phyloP scores from a whole-genome alignment of 345 rosid genomes.

The Noccaea bulbosa region DNA sequence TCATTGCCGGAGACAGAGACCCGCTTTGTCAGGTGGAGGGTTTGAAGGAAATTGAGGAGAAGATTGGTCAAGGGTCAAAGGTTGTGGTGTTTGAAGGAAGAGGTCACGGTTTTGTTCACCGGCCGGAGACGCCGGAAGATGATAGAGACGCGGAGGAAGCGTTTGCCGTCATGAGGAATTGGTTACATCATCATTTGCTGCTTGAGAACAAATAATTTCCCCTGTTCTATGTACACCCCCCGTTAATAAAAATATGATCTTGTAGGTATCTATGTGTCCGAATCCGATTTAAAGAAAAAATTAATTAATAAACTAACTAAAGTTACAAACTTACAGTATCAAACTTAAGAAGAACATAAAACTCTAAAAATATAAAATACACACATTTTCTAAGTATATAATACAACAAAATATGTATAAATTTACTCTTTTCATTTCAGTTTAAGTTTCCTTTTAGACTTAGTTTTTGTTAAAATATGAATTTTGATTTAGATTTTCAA shows the following conservation, averaged over 20 bases:
- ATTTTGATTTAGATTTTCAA: too few relatives aligned
- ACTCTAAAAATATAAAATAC: too few relatives aligned
- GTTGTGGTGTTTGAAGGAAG: slow-evolving; percentile 65
- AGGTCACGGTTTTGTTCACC: slow-evolving; percentile 83
- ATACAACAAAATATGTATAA: too few relatives aligned
- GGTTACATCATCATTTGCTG: slow-evolving; percentile 62
- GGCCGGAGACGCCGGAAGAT: slow-evolving; percentile 72
- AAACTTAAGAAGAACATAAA: too few relatives aligned
- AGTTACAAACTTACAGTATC: neutral
- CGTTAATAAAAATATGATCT: neutral
- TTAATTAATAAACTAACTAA: neutral
- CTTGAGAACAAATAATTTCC: slow-evolving; percentile 1
- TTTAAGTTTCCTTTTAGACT: too few relatives aligned
- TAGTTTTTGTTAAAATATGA: too few relatives aligned
- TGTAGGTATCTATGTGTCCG: neutral
- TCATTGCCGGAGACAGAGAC: slow-evolving; percentile 75
- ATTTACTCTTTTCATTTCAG: too few relatives aligned
- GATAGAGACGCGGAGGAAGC: slow-evolving; percentile 83
- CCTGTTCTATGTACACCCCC: neutral
- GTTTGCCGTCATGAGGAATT: slow-evolving; percentile 63
- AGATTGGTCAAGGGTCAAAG: slow-evolving; percentile 56
- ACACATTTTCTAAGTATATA: too few relatives aligned
- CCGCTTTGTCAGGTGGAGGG: slow-evolving; percentile 60
- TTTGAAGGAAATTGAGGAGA: slow-evolving; percentile 53
- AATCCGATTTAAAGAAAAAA: neutral